Base-by-base conservation (phyloP, 257 asterid genomes). In the Penstemon eatonii region DNA sequence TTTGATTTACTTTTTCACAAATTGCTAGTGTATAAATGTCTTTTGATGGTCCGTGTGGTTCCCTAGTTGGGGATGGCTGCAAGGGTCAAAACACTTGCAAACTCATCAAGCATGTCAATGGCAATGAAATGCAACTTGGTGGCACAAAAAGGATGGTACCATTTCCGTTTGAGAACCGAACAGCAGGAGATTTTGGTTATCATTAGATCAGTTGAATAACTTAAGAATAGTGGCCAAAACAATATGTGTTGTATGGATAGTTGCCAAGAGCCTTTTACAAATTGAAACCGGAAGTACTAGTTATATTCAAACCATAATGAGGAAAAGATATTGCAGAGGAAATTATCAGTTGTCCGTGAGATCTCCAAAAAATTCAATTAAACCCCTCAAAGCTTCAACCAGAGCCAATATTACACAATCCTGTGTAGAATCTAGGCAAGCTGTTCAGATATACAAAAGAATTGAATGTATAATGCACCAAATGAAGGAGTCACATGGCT, bases 361-460 rank as follows among this genome's bases (percentile, higher is more conserved):
- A 40, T 5, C 37, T 7, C 3, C 5, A 1, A 25, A 25, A 25
- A 25, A 25, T 25, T 25, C 33, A 25, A 25, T 1, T 25, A 25
- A 25, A 25, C 33, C 33, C 33, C 33, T 25, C 2, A 25, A 25
- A 25, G 33, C 56, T 40, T 42, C 43, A 60, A 18, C 60, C 36
- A 60, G 37, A 62, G 53, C 12, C 52, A 38, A 25, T 44, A 66
- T 33, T 38, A 66, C 37, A 64, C 43, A 15, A 49, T 7, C 36
- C 44, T 52, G 7, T 37, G 10, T 2, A 40, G 74, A 69, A 50
- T 38, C 52, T 50, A 5, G 53, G 40, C 52, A 67, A 37, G 60
- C 67, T n/a, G 18, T 51, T 50, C 13, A 7, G 45, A 6, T 49
- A 59, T 60, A 49, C 49, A 38, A 61, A 56, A 49, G 42, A n/a